These are phyloP conservation scores for Ceratobasidium sp. DNA, from an alignment of 1,284 basidiomycete genomes.

Conservation along the genomic window DNA sequence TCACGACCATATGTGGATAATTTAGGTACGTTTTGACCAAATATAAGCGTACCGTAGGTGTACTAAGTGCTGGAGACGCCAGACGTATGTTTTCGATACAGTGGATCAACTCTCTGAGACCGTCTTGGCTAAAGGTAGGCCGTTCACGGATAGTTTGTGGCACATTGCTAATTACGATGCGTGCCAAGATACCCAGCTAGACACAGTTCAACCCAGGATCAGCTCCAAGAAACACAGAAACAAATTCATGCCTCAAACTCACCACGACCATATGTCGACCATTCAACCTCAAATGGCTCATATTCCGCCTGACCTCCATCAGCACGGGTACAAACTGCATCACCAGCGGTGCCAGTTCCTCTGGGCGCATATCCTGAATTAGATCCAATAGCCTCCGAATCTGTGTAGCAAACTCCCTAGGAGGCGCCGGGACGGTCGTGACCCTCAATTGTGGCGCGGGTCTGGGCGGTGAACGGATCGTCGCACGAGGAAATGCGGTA, in stretches of 20 bases:
- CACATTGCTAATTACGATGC: background rate
- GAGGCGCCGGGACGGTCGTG: background rate
- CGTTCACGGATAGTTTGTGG: background rate
- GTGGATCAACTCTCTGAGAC: background rate
- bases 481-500: background rate
- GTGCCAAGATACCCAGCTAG: background rate
- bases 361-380: background rate
- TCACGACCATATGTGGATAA: background rate
- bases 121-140: background rate
- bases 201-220: no score
- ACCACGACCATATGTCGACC: conserved; percentile 9
- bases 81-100: background rate
- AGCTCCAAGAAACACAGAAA: background rate
- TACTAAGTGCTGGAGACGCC: no score
- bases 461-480: background rate
- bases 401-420: background rate
- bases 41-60: background rate
- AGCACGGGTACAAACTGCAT: background rate
- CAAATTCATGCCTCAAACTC: background rate
- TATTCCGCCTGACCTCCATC: background rate
- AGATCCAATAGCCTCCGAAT: background rate
- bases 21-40: background rate
- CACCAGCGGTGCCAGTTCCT: background rate
- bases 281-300: background rate
- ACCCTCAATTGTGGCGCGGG: background rate